These are phyloP conservation scores for Silene latifolia DNA, from an alignment of 148 eudicot species.

Conservation along the genomic window DNA sequence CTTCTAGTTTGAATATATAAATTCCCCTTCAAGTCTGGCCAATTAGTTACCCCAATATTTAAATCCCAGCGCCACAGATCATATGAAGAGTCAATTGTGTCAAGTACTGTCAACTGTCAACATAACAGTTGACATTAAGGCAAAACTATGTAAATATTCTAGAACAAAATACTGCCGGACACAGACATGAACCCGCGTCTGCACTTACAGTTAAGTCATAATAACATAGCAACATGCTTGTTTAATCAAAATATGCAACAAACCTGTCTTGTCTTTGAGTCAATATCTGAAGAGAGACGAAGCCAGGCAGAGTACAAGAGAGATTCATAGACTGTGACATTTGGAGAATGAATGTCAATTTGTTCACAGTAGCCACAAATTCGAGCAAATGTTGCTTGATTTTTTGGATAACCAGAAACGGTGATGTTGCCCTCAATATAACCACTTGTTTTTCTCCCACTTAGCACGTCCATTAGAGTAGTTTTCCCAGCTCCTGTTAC, in stretches of 20 bases:
- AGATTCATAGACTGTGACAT: slow-evolving; percentile 69
- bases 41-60: too few species aligned
- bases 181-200: too few species aligned
- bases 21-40: too few species aligned
- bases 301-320: slow-evolving; percentile 72
- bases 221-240: too few species aligned
- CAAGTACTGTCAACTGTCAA: too few species aligned
- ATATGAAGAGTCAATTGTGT: too few species aligned
- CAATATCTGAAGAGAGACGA: slow-evolving; percentile 51
- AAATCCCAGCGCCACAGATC: too few species aligned
- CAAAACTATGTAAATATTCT: too few species aligned
- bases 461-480: slow-evolving; percentile 41
- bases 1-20: too few species aligned
- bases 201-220: too few species aligned
- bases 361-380: slow-evolving; percentile 20
- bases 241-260: background rate
- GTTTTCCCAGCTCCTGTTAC: slow-evolving; percentile 64
- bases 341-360: slow-evolving; percentile 63
- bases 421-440: slow-evolving; percentile 52
- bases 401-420: slow-evolving; percentile 61
- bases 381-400: slow-evolving; percentile 69
- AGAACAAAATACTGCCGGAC: too few species aligned
- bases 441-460: slow-evolving; percentile 70
- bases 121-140: too few species aligned
- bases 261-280: slow-evolving; percentile 46